phyloP scores from a whole-genome alignment of 345 rosid species.

The Brassica napus region DNA sequence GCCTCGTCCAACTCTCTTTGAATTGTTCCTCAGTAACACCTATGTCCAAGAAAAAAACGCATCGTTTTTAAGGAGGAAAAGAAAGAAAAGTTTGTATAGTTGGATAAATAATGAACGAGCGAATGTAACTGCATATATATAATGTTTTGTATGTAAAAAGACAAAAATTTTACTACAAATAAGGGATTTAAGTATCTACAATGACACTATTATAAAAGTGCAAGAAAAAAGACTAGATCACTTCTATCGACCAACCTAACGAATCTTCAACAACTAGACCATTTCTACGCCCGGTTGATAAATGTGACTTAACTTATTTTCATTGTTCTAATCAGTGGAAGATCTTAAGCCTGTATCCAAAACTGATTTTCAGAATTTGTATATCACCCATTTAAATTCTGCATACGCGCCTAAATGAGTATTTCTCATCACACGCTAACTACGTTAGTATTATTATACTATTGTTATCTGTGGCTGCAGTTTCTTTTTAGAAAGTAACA shows the following conservation, averaged over 20 bases:
- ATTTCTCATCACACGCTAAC: background rate
- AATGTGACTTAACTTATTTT: background rate
- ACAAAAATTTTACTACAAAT: background rate
- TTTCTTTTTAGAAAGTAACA: background rate
- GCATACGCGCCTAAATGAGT: background rate
- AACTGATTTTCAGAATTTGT: background rate
- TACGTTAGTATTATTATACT: background rate
- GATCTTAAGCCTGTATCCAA: background rate
- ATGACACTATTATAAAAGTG: background rate
- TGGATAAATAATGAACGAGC: background rate
- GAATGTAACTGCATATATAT: background rate
- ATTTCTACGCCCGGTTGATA: background rate
- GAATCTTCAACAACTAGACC: background rate
- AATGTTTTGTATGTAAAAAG: background rate
- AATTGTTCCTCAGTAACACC: constrained; percentile 98
- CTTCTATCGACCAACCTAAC: background rate
- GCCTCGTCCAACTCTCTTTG: constrained; percentile 84
- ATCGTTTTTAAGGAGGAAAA: no score
- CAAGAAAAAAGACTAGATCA: background rate
- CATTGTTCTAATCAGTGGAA: background rate
- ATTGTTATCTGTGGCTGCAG: background rate
- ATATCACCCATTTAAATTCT: background rate
- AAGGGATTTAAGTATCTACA: background rate
- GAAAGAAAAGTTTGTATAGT: background rate
- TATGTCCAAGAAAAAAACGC: constrained; percentile 12